A percentile compares a stretch with the other conserved stretches of the same genome.
Conservation (phyloP, 441 rosid genomes). For the Corymbia citriodora region DNA sequence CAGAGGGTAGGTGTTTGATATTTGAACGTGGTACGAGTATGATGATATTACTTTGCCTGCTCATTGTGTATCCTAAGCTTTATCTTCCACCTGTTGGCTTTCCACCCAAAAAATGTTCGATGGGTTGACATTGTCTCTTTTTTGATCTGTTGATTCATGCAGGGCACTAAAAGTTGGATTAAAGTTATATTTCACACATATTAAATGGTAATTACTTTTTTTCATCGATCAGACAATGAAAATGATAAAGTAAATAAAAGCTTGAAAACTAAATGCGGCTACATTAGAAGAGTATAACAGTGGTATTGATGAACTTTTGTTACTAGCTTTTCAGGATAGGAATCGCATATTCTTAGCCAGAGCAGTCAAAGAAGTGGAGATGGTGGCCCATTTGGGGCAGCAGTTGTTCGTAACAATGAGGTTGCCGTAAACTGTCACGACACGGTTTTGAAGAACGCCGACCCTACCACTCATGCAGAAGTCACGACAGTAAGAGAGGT, state of each 20-base stretch:
- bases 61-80: background rate
- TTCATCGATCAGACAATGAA: background rate
- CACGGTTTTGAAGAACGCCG: slow-evolving; percentile 64
- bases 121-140: background rate
- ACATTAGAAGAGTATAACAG: background rate
- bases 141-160: background rate
- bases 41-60: background rate
- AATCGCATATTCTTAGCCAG: slow-evolving; percentile 71
- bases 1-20: background rate
- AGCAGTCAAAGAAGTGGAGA: slow-evolving; percentile 93
- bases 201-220: background rate
- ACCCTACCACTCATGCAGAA: slow-evolving; percentile 93
- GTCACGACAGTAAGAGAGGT: slow-evolving; percentile 94
- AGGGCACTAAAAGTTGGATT: background rate
- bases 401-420: slow-evolving; percentile 65
- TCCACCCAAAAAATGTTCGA: background rate
- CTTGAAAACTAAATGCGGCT: background rate
- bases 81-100: background rate
- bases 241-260: background rate
- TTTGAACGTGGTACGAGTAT: background rate
- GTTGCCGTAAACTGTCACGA: slow-evolving; percentile 75
- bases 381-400: slow-evolving; percentile 94
- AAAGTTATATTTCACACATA: background rate
- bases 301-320: background rate
- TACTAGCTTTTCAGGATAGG: slow-evolving; percentile 67